Evolutionary conservation across 768 basidiomycete species (phyloP).

Genomic region (Amanita pallidorosea): DNA sequence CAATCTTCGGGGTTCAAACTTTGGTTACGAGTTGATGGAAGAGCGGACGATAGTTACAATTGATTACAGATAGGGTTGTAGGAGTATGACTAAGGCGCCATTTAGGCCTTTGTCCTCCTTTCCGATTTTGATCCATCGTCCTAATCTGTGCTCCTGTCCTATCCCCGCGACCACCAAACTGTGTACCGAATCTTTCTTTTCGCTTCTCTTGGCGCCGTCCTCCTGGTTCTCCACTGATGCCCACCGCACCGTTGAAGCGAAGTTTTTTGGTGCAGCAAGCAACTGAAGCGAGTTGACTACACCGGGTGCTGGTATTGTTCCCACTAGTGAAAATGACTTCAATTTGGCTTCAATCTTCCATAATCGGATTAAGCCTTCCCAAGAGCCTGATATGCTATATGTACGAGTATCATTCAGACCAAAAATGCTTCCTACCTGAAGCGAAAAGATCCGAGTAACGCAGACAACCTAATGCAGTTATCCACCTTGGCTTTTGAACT

Average conservation of each 20-base stretch:
- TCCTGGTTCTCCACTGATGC: slow-evolving; percentile 7
- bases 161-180: slow-evolving; percentile 68
- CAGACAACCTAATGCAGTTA: slow-evolving; percentile 73
- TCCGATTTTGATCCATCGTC: slow-evolving; percentile 68
- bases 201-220: slow-evolving; percentile 8
- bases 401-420: background rate
- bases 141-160: slow-evolving; percentile 82
- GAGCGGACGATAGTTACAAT: background rate
- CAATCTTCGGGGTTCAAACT: background rate
- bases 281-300: slow-evolving; percentile 89
- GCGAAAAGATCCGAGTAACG: slow-evolving; percentile 88
- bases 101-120: slow-evolving; percentile 54
- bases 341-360: slow-evolving; percentile 83
- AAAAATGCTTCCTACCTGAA: slow-evolving; percentile 47
- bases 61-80: slow-evolving; percentile 17
- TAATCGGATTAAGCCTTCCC: slow-evolving; percentile 81
- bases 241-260: slow-evolving; percentile 30
- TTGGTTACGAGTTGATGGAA: background rate
- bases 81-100: slow-evolving; percentile 53
- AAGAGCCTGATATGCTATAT: slow-evolving; percentile 58
- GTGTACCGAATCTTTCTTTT: slow-evolving; percentile 14
- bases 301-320: slow-evolving; percentile 57
- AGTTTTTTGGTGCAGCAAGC: slow-evolving; percentile 39
- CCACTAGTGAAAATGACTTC: slow-evolving; percentile 62
- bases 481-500: slow-evolving; percentile 79